Percentiles rank a stretch among this genome's conserved stretches.
phyloP scores from a whole-genome alignment of 331 rosid genomes.

The Erythrophleum ivorense region DNA sequence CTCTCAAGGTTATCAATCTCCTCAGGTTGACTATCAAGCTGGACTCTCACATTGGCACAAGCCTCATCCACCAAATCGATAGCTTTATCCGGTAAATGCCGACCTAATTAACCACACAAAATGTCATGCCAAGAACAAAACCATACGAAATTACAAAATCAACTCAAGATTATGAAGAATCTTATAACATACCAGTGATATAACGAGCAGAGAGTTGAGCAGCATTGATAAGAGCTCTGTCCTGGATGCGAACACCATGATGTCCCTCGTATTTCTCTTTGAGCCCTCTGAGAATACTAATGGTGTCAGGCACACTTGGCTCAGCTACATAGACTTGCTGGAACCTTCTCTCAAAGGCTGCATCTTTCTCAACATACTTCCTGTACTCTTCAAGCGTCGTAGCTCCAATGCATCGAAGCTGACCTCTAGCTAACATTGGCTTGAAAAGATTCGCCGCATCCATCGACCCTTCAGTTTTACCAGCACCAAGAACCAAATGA shows the following conservation, averaged over 20 bases:
- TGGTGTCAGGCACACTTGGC: slow-evolving; percentile 73
- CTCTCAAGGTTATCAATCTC: too few relatives aligned
- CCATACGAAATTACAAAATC: too few relatives aligned
- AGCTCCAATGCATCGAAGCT: slow-evolving; percentile 83
- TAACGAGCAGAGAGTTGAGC: slow-evolving; percentile 84
- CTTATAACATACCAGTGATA: slow-evolving; percentile 59
- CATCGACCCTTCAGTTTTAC: slow-evolving; percentile 84
- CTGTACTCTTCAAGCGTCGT: slow-evolving; percentile 83
- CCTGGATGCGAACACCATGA: slow-evolving; percentile 83
- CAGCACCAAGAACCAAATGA: slow-evolving; percentile 89
- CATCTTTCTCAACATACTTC: too few relatives aligned
- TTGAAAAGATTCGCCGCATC: slow-evolving; percentile 85
- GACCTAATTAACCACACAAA: slow-evolving; percentile 49
- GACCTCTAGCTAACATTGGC: slow-evolving; percentile 93
- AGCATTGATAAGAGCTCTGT: slow-evolving; percentile 72
- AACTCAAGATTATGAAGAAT: neutral
- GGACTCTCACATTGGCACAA: too few relatives aligned
- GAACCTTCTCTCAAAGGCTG: too few relatives aligned
- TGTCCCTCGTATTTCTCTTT: slow-evolving; percentile 84
- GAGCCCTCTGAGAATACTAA: slow-evolving; percentile 79
- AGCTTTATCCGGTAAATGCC: slow-evolving; percentile 88
- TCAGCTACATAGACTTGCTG: slow-evolving; percentile 95
- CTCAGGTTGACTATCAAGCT: too few relatives aligned
- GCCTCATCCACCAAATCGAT: slow-evolving; percentile 80
- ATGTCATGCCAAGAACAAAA: too few relatives aligned